These are phyloP conservation scores for Vitis hybrid DNA, from an alignment of 177 flowering plant species.

Conservation along the genomic window DNA sequence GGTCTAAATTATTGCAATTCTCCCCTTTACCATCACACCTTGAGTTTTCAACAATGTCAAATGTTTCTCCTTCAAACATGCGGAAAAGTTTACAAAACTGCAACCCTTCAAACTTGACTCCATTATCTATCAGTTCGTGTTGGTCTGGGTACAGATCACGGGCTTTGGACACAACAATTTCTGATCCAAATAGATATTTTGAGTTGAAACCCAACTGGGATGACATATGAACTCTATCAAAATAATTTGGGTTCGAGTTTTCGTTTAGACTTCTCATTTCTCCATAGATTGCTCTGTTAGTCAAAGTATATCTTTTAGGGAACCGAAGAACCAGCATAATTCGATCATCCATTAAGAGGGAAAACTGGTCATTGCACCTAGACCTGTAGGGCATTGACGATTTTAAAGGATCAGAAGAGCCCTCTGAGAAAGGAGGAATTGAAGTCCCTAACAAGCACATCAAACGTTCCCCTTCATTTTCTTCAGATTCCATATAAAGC, in stretches of 20 bases:
- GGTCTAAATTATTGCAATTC: too few relatives aligned
- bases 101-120: neutral
- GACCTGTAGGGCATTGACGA: too few relatives aligned
- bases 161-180: neutral
- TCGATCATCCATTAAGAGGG: conserved; percentile 13
- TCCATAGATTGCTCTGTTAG: conserved; percentile 14
- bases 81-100: too few relatives aligned
- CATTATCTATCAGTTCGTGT: neutral
- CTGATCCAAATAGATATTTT: conserved; percentile 1
- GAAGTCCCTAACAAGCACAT: conserved; percentile 22
- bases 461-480: conserved; percentile 16
- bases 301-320: conserved; percentile 16
- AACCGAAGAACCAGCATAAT: conserved; percentile 17
- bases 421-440: conserved; percentile 1
- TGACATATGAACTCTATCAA: conserved; percentile 8
- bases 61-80: neutral
- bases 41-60: neutral
- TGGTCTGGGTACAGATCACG: neutral
- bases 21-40: neutral
- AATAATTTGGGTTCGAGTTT: neutral
- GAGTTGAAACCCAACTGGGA: conserved; percentile 2
- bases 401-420: neutral
- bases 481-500: conserved; percentile 16
- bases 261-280: conserved; percentile 1
- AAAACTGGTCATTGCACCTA: neutral